Evolutionary conservation across 108 stramenopile species (phyloP), one percentile per base, ranked within the genome.

Genomic region (Skeletonema costatum): DNA sequence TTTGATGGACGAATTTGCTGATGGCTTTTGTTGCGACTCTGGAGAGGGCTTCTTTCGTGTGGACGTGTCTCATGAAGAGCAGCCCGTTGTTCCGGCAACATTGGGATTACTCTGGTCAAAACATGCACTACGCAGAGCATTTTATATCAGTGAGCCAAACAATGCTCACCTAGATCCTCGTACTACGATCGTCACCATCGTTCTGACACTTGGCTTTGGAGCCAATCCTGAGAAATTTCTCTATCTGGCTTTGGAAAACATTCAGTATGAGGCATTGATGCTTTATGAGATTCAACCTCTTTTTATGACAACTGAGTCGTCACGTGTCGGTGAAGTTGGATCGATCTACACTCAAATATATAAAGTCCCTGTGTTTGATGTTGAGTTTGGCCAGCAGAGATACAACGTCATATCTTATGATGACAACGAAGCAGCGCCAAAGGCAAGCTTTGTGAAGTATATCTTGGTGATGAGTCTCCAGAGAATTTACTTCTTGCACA

Each of bases 31-130:
- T 33, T 83, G 82, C 33, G 46, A 60, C 2, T 46, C 58, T 21
- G 82, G 82, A n/a, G 63, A 75, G 19, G 82, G 82, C 12, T 75
- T 56, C 39, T 83, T 75, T 65, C 48, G 77, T n/a, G 82, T 83
- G 32, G 77, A 80, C 13, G 71, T 64, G 30, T 58, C 69, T 30
- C 38, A 46, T 12, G 61, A 73, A 7, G 64, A 12, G 58, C 17
- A 8, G 17, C 58, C 70, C 2, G 62, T 82, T 17, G 66, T 82
- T 16, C 66, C 51, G 29, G 63, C 35, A 17, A 82, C 81, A 46
- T 66, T 66, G 8, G 81, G 81, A 21, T 68, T 82, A 25, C 56
- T 82, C 42, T 82, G 74, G 81, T 59, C 81, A 35, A 46, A 74
- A 13, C 65, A 82, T 46, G 21, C 74, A 30, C 58, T 82, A 32